Conservation (phyloP, 768 basidiomycete genomes). For the Lactarius sanguifluus region DNA sequence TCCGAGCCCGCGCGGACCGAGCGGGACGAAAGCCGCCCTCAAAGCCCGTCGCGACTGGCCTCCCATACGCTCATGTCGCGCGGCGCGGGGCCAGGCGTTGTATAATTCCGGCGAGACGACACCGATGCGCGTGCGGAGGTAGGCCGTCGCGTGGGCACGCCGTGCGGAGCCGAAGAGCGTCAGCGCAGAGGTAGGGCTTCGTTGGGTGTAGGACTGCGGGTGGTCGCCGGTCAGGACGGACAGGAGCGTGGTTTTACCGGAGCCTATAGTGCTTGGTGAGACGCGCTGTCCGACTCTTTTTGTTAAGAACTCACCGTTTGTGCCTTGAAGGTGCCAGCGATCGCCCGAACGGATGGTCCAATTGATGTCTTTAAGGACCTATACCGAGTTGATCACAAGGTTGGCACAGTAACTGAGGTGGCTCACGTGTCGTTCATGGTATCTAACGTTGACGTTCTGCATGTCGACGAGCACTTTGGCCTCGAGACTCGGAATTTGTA, state of each 20-base stretch:
- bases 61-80: constrained; percentile 70
- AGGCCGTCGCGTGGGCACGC: constrained; percentile 61
- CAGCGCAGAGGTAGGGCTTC: constrained; percentile 42
- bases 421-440: constrained; percentile 46
- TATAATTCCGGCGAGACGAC: constrained; percentile 87
- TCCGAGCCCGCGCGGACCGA: constrained; percentile 48
- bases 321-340: constrained; percentile 86
- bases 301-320: constrained; percentile 60
- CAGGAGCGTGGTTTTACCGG: constrained; percentile 93
- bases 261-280: constrained; percentile 48
- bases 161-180: constrained; percentile 64
- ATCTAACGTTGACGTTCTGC: constrained; percentile 65
- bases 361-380: constrained; percentile 75
- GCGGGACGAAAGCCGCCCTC: constrained; percentile 76
- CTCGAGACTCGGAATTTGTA: neutral
- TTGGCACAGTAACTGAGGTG: neutral
- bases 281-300: neutral
- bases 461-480: constrained; percentile 55
- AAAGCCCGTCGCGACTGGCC: constrained; percentile 82
- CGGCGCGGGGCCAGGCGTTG: constrained; percentile 84
- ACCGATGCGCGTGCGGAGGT: constrained; percentile 66
- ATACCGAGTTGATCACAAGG: neutral
- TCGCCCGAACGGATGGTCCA: constrained; percentile 85
- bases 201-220: constrained; percentile 87
- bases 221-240: constrained; percentile 92